Evolutionary conservation across 176 grass and related monocot genomes (phyloP), one percentile per base, ranked within the genome.

Genomic region (Triticum dicoccoides): DNA sequence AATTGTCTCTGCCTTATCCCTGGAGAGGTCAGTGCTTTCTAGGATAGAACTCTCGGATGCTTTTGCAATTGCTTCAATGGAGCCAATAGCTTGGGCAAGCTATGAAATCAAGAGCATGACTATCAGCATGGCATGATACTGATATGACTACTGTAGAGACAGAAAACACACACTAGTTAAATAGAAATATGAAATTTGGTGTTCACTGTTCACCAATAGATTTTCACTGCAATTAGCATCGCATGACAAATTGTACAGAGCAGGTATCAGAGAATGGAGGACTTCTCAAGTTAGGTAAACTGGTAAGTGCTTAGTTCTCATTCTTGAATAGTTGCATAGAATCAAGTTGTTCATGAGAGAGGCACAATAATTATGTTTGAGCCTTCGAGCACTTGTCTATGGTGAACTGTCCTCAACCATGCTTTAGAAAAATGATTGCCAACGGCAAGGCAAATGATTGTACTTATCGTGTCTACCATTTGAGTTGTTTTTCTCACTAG

Each of bases 11-110:
- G 93, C 90, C 90, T 95, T 95, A 69, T 95, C 93, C 17, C 59
- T 87, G 15, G 96, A 98, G 87, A 98, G 93, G 66, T 98, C 96
- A 25, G 96, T 98, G 72, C 81, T 95, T 83, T 76, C 73, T 11
- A 76, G 73, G 49, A 76, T 76, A 76, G 17, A 76, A 9, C 14
- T 47, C 73, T 30, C 27, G 14, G 73, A 76, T 76, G 73, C 73
- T 51, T 76, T 76, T 52, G 73, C 44, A 14, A 76, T 76, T 76
- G 73, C 73, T 76, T 76, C 73, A 76, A 76, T 76, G 29, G 73
- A 76, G 24, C 73, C 73, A 76, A 76, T 52, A 76, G 73, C 73
- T 52, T 51, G 73, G 73, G 71, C 91, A 84, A 98, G 91, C 96
- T 98, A 82, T 33, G 58, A 52, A 62, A 59, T 62, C 73, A 63